Evolutionary conservation across 495 filamentous ascomycete genomes (phyloP).

Genomic region (Paragyromitra xinjiangensis): DNA sequence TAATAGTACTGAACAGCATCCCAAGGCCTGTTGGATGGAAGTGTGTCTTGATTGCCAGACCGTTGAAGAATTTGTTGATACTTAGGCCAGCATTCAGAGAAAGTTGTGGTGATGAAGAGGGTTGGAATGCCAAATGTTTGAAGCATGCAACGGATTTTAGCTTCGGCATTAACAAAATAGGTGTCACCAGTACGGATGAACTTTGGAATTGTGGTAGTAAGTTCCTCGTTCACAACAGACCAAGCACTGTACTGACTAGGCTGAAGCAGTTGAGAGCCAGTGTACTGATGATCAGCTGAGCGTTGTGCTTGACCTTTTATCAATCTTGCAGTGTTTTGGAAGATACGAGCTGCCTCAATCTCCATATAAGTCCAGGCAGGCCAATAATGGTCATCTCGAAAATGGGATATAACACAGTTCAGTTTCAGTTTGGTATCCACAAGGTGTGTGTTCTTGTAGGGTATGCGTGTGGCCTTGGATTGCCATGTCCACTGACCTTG

Average conservation of each 20-base stretch:
- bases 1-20: conserved; percentile 24
- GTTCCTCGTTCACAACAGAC: conserved; percentile 2
- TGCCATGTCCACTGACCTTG: not conserved
- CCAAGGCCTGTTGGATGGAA: not conserved
- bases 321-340: not conserved
- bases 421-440: not conserved
- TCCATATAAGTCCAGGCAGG: conserved; percentile 9
- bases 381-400: conserved; percentile 1
- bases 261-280: not conserved
- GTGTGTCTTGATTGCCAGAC: not conserved
- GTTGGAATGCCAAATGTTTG: conserved; percentile 9
- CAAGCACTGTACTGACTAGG: not conserved
- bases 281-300: not conserved
- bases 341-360: not conserved
- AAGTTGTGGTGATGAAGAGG: conserved; percentile 1
- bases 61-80: not conserved
- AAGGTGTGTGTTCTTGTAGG: not conserved
- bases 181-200: conserved; percentile 1
- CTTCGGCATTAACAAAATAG: not conserved
- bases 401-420: not conserved
- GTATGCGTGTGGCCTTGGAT: not conserved
- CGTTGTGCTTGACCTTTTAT: not conserved
- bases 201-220: not conserved
- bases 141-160: not conserved
- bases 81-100: not conserved